Percentiles rank a stretch among this genome's conserved stretches.
These are phyloP conservation scores for Sporothrix pseudoabietina DNA, from an alignment of 2,329 filamentous ascomycete genomes.

Conservation along the genomic window DNA sequence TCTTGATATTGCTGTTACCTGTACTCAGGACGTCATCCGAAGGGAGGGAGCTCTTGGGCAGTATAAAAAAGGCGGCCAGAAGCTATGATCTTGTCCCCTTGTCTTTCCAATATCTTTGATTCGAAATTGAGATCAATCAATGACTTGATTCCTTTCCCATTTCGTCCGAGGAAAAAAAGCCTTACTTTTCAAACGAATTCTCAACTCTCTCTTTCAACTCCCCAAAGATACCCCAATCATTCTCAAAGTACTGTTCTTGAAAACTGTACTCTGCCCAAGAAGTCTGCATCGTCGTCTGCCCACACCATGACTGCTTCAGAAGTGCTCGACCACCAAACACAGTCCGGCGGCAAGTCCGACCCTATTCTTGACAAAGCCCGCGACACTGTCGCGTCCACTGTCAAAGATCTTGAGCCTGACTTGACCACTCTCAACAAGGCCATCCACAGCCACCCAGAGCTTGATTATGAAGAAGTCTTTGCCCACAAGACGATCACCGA, in stretches of 20 bases:
- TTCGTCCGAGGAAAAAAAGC: neutral
- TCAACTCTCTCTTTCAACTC: no score
- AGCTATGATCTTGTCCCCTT: neutral
- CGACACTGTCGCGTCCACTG: neutral
- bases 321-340: neutral
- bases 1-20: neutral
- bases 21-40: neutral
- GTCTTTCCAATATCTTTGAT: neutral
- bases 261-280: no score
- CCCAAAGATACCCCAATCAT: no score
- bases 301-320: neutral
- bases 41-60: no score
- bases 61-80: neutral
- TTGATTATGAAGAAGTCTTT: conserved; percentile 52
- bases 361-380: neutral
- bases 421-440: neutral
- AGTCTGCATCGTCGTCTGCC: neutral
- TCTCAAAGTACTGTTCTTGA: no score
- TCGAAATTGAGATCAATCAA: neutral
- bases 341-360: neutral
- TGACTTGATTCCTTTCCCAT: no score
- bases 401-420: neutral
- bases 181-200: no score
- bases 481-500: conserved; percentile 53
- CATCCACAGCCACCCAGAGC: conserved; percentile 50